Evolutionary conservation across 2,329 filamentous ascomycete species (phyloP).

Genomic region (Colletotrichum chrysophilum): DNA sequence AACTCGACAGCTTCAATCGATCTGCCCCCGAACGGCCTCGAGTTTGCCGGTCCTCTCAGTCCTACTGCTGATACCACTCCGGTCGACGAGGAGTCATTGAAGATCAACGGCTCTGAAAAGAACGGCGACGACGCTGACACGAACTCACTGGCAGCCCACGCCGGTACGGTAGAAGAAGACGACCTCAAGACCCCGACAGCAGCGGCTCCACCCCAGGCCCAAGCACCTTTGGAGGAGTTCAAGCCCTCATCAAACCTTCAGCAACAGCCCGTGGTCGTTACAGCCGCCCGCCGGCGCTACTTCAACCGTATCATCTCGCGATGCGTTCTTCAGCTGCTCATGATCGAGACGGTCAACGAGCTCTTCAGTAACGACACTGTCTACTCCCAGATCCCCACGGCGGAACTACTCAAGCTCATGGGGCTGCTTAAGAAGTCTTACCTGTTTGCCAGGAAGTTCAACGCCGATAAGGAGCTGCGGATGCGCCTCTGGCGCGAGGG

Average conservation of each 20-base stretch:
- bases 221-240: slow-evolving; percentile 80
- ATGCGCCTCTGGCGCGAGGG: slow-evolving; percentile 96
- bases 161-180: slow-evolving; percentile 37
- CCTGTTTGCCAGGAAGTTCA: slow-evolving; percentile 96
- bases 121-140: slow-evolving; percentile 35
- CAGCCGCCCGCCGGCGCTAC: slow-evolving; percentile 88
- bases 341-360: slow-evolving; percentile 99
- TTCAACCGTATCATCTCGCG: slow-evolving; percentile 99
- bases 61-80: slow-evolving; percentile 41
- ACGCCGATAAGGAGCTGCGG: slow-evolving; percentile 93
- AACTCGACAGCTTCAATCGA: slow-evolving; percentile 57
- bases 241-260: slow-evolving; percentile 77
- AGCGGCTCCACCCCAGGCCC: slow-evolving; percentile 33
- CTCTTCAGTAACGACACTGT: slow-evolving; percentile 97
- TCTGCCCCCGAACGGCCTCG: slow-evolving; percentile 57
- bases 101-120: slow-evolving; percentile 61
- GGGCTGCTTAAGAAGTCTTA: slow-evolving; percentile 93
- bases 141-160: slow-evolving; percentile 34
- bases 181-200: slow-evolving; percentile 35
- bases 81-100: slow-evolving; percentile 62
- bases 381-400: slow-evolving; percentile 89
- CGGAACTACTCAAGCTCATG: slow-evolving; percentile 92
- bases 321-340: slow-evolving; percentile 94
- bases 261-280: slow-evolving; percentile 90
- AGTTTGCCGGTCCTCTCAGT: slow-evolving; percentile 51